Evolutionary conservation across 345 rosid species (phyloP).

Genomic region (Toxicodendron radicans): DNA sequence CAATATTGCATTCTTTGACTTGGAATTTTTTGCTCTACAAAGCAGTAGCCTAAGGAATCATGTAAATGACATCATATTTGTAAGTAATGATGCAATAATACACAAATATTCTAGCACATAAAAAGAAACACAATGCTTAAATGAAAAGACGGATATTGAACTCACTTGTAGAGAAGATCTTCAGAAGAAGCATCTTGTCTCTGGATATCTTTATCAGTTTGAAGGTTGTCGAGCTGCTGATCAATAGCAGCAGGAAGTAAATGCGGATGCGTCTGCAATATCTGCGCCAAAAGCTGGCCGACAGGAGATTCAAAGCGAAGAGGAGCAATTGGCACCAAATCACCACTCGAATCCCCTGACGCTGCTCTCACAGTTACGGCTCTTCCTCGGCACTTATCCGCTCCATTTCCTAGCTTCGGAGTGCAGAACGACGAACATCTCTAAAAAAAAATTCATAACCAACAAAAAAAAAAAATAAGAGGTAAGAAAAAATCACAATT

Average conservation of each 20-base stretch:
- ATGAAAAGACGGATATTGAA: conserved; percentile 4
- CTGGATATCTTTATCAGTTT: conserved; percentile 49
- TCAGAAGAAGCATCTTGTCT: conserved; percentile 40
- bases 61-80: neutral
- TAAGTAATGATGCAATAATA: neutral
- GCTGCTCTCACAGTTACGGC: conserved; percentile 64
- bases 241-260: conserved; percentile 76
- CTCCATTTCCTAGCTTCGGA: conserved; percentile 46
- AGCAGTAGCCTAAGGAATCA: neutral
- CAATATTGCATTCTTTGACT: neutral
- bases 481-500: neutral
- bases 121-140: neutral
- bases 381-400: conserved; percentile 46
- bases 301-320: conserved; percentile 75
- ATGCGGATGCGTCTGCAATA: conserved; percentile 86
- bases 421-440: conserved; percentile 47
- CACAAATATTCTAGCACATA: neutral
- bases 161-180: conserved; percentile 78
- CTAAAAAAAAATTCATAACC: conserved; percentile 30
- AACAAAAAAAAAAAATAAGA: neutral
- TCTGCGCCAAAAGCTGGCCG: conserved; percentile 78
- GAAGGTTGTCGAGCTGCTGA: conserved; percentile 85
- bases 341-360: conserved; percentile 43
- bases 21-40: neutral
- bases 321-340: conserved; percentile 65